Evolutionary conservation across 768 basidiomycete species (phyloP).

Genomic region (Exsudoporus frostii): DNA sequence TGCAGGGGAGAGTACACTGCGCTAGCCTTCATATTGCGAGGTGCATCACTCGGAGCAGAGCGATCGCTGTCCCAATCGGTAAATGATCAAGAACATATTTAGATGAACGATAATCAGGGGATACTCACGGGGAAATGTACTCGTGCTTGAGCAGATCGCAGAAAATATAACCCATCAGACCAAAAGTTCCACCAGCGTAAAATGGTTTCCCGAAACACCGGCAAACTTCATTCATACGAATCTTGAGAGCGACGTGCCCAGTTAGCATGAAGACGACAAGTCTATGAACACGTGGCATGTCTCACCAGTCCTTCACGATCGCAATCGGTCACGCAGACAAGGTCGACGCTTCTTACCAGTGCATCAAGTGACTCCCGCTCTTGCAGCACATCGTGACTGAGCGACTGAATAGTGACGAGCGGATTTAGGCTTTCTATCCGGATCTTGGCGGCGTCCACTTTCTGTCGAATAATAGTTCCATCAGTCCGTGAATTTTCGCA

Average conservation of each 20-base stretch:
- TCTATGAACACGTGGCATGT: constrained; percentile 7
- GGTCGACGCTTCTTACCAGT: constrained; percentile 65
- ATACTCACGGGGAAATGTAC: constrained; percentile 76
- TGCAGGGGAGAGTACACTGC: constrained; percentile 63
- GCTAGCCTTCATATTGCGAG: constrained; percentile 59
- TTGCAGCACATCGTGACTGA: constrained; percentile 48
- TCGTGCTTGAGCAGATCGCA: constrained; percentile 88
- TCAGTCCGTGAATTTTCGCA: constrained; percentile 38
- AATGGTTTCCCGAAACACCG: constrained; percentile 72
- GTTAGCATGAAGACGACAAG: constrained; percentile 5
- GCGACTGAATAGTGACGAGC: constrained; percentile 75
- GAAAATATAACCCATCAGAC: constrained; percentile 90
- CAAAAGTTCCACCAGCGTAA: constrained; percentile 91
- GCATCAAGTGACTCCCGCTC: constrained; percentile 52
- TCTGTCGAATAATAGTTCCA: constrained; percentile 43
- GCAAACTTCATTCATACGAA: constrained; percentile 76
- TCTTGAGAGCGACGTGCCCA: constrained; percentile 41
- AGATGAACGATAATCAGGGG: constrained; percentile 1
- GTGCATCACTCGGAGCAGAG: constrained; percentile 52
- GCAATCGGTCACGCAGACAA: constrained; percentile 87
- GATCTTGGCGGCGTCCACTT: constrained; percentile 78
- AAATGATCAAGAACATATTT: constrained; percentile 7
- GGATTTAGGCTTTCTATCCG: constrained; percentile 91
- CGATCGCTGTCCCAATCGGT: constrained; percentile 50
- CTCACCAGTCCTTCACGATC: constrained; percentile 68